A percentile compares a stretch with the other conserved stretches of the same genome.
Evolutionary conservation across 2,329 filamentous ascomycete genomes (phyloP).

Genomic region (Leptographium procerum): DNA sequence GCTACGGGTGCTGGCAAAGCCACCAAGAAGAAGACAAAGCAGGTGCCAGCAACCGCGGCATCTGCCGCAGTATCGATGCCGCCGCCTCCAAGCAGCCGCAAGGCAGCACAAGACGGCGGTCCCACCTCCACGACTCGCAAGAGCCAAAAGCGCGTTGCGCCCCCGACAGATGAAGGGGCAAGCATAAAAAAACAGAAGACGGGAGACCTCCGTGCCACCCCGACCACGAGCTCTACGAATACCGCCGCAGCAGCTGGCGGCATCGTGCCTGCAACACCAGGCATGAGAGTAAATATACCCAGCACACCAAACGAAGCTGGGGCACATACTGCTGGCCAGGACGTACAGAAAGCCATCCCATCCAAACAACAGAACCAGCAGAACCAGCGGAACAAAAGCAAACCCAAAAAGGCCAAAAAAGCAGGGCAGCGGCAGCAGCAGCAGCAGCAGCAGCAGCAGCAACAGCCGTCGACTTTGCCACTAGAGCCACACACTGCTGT

Average conservation of each 20-base stretch:
- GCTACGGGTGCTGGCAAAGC: neutral
- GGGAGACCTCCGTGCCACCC: neutral
- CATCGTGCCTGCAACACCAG: conserved; percentile 8
- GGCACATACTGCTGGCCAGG: neutral
- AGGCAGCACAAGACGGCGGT: no score
- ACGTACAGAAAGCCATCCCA: neutral
- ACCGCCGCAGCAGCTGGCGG: neutral
- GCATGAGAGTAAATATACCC: neutral
- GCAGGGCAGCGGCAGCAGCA: conserved; percentile 22
- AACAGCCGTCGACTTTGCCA: conserved; percentile 15
- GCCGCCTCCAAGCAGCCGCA: neutral
- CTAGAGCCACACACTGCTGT: conserved; percentile 28
- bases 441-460: conserved; percentile 4
- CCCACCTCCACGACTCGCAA: neutral
- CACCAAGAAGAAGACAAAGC: neutral
- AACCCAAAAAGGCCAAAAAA: conserved; percentile 12
- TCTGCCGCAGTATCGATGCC: neutral
- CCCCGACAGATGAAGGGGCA: neutral
- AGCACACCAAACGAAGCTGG: neutral
- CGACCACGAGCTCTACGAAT: neutral
- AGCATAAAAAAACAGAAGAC: conserved; percentile 7
- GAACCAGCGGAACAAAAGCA: neutral
- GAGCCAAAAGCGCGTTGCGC: neutral
- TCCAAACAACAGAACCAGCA: neutral
- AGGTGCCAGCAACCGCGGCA: neutral